Evolutionary conservation across 2,329 filamentous ascomycete species (phyloP), one percentile per base, ranked within the genome.

Genomic region (Talaromyces amestolkiae): DNA sequence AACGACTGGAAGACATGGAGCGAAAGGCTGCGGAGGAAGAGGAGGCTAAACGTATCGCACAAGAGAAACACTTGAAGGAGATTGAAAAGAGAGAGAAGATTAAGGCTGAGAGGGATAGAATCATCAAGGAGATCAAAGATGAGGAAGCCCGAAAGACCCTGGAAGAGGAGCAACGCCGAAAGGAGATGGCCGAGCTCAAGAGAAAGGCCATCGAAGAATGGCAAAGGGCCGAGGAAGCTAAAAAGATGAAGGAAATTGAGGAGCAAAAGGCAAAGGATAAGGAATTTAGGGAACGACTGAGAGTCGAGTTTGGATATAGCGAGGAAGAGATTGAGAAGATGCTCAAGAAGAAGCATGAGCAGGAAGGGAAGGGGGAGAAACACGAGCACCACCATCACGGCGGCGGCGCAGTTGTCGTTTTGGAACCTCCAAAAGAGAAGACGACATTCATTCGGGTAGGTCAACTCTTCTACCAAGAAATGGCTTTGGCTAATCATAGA

Each of bases 151-250:
- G 71, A 33, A 79, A 81, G 63, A 79, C 77, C 2, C 71, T 73
- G 3, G 72, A 72, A 27, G 72, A 73, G n/a, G 54, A 71, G 47
- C 62, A 67, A 47, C 73, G 72, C 65, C 72, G 74, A 27, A 75
- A 73, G 22, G 71, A 74, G 41, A 81, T 74, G 39, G 60, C 64
- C 43, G 82, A 82, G 69, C 77, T 82, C 66, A 84, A 82, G 58
- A 80, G 79, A 61, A 81, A 84, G 45, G 82, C 83, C 10, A 77
- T 86, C 60, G 83, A 84, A 68, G 80, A 79, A n/a, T 86, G 82
- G 70, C 83, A 83, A 75, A 78, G 76, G 35, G 76, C 81, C 64
- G 81, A 85, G 68, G 76, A 79, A 15, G 82, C 85, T 64, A 82
- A 82, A 62, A 72, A 76, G 27, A 76, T 79, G 45, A 80, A 76